Evolutionary conservation across 164 flowering plant genomes (phyloP), one percentile per base, ranked within the genome.

Genomic region (Echeveria elegans): DNA sequence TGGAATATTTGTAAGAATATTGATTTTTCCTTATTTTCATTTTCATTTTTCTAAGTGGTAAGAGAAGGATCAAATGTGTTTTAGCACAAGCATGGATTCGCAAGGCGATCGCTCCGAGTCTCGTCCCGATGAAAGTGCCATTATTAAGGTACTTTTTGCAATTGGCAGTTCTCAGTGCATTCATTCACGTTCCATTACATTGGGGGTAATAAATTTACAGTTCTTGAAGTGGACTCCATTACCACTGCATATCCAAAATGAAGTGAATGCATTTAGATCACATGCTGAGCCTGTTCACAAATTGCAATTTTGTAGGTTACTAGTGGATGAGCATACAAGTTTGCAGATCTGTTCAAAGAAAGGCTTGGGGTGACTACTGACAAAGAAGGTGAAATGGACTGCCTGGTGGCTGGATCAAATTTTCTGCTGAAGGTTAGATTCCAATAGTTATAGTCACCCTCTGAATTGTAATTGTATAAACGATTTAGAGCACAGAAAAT

Each of bases 351-450:
- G 45, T 94, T 91, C 74, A 94, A 89, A 78, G 96, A 94, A 72
- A 89, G 79, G 79, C 97, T 94, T 69, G 99, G 96, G 11, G 88
- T 91, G 71, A 85, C 86, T 69, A 76, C 91, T 74, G 99, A 91
- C 68, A 94, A 94, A 81, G 97, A 94, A 81, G 99, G 92, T 75
- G 99, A 94, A 79, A 94, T 94, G 96, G 72, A 86, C 69, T 94
- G 97, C 69, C 95, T 94, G 45, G 97, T 94, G 19, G 85, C 97
- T 36, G 99, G 99, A 70, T 96, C 97, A 66, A 91, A 94, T 77
- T 94, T 91, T 79, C 77, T 94, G 75, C 88, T 91, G 11, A 94
- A 94, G 97, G 99, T 94, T 65, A 56, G 61, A 26, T 56, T 28
- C 32, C n/a, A 29, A 19, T 56, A 28, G 32, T 19, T 12, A 9